Evolutionary conservation across 345 rosid genomes (phyloP), one percentile per base, ranked within the genome.

Genomic region (Populus ilicifolia): DNA sequence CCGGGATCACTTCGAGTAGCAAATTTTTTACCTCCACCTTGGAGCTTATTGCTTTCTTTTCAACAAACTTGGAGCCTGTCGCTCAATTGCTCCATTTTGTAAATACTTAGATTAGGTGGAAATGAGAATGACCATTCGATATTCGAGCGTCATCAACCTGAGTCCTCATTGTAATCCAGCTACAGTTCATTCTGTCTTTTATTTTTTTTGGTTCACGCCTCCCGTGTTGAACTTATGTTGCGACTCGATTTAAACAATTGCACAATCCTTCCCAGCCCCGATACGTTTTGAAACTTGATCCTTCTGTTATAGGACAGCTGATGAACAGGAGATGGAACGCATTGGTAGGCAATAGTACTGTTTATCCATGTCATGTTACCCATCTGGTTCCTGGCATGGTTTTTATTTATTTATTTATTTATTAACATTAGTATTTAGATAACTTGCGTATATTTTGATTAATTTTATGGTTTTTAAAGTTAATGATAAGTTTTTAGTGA

Each of bases 61-160:
- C 9, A 10, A 9, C 29, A 17, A 17, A 59, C 21, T 10, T 30
- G 48, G 21, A 62, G 44, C 64, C n/a, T 44, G 50, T 43, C 44
- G 54, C 59, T 76, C 12, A 11, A 4, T 59, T 65, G 23, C 73
- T 21, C 73, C 35, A 52, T 13, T 14, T 38, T 70, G 86, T 71
- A 83, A 71, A 56, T 77, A 61, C 48, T 39, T 44, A 12, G 46
- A 11, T 59, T 73, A 23, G 9, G 36, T 70, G 30, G 27, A 64
- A 17, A 2, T 35, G 17, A 39, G 44, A 39, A 69, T 38, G 29
- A 72, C n/a, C 1, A 20, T 0, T 52, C 20, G 21, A 62, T 36
- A 7, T 44, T 8, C 17, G n/a, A 21, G 65, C 2, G 23, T 52
- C 18, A 39, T 35, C 43, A 54, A 21, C 62, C 7, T 54, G 62